Conservation (phyloP, 176 grass and related monocot species). For the Oryza brachyantha region DNA sequence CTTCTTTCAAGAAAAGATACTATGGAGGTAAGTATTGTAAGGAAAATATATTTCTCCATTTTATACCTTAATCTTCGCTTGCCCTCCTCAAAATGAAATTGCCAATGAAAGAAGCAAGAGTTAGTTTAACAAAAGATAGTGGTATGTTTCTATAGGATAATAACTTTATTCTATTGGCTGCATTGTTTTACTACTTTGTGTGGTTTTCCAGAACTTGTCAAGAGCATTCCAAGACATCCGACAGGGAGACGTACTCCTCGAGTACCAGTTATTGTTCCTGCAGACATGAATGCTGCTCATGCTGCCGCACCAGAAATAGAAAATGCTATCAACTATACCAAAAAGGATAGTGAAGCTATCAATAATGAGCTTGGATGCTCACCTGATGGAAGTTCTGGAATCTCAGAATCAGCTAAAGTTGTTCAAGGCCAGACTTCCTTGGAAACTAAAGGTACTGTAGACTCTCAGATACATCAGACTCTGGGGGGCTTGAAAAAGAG, state of each 20-base stretch:
- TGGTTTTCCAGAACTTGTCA: slow-evolving; percentile 41
- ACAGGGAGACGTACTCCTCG: slow-evolving; percentile 51
- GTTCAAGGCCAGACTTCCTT: slow-evolving; percentile 23
- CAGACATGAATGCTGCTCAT: slow-evolving; percentile 24
- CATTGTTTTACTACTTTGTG: slow-evolving; percentile 17
- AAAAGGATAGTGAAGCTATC: slow-evolving; percentile 9
- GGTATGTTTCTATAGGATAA: neutral
- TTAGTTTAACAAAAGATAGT: neutral
- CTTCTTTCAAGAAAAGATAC: slow-evolving; percentile 45
- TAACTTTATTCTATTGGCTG: neutral
- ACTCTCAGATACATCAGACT: slow-evolving; percentile 8
- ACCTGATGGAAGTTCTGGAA: slow-evolving; percentile 39
- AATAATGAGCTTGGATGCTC: slow-evolving; percentile 27
- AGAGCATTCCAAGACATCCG: slow-evolving; percentile 11
- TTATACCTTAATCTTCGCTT: neutral
- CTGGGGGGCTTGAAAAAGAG: slow-evolving; percentile 32
- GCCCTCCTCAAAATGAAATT: neutral
- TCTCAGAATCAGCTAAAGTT: slow-evolving; percentile 31
- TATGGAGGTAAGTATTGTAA: slow-evolving; percentile 38
- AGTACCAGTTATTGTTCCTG: slow-evolving; percentile 26
- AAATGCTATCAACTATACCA: slow-evolving; percentile 3
- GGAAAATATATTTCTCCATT: neutral
- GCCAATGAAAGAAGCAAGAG: neutral
- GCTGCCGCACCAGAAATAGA: slow-evolving; percentile 18
- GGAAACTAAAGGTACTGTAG: slow-evolving; percentile 24